These are phyloP conservation scores for Euphorbia schlechtendalii DNA, from an alignment of 441 rosid species.

Conservation along the genomic window DNA sequence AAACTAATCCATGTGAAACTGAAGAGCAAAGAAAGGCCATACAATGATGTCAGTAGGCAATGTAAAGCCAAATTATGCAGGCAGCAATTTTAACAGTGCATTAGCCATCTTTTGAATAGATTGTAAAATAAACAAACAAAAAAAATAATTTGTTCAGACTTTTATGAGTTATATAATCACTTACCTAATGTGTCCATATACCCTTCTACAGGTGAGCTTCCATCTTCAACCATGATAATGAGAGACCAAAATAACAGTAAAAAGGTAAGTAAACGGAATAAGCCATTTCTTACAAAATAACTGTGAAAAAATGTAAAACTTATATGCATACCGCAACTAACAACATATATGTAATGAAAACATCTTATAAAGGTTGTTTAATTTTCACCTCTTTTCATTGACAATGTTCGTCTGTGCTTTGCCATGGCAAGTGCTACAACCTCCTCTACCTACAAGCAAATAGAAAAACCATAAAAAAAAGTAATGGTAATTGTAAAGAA, in stretches of 20 bases:
- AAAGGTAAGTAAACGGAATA: not conserved
- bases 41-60: too few relatives aligned
- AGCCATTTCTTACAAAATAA: not conserved
- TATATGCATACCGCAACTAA: not conserved
- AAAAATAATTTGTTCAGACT: not conserved
- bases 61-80: too few relatives aligned
- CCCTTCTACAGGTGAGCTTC: constrained; percentile 68
- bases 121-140: too few relatives aligned
- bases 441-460: constrained; percentile 57
- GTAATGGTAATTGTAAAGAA: not conserved
- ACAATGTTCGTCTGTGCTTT: constrained; percentile 39
- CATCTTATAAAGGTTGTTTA: not conserved
- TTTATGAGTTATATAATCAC: constrained; percentile 11
- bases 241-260: constrained; percentile 4
- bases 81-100: too few relatives aligned
- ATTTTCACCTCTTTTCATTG: constrained; percentile 35
- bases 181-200: constrained; percentile 78
- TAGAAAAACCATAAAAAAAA: not conserved
- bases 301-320: not conserved
- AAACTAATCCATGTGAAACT: too few relatives aligned
- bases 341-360: not conserved
- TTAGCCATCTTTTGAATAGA: too few relatives aligned
- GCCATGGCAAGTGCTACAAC: constrained; percentile 79
- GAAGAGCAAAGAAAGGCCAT: too few relatives aligned
- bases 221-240: constrained; percentile 36